Evolutionary conservation across 441 rosid genomes (phyloP).

Genomic region (Pelargonium fulgidum): DNA sequence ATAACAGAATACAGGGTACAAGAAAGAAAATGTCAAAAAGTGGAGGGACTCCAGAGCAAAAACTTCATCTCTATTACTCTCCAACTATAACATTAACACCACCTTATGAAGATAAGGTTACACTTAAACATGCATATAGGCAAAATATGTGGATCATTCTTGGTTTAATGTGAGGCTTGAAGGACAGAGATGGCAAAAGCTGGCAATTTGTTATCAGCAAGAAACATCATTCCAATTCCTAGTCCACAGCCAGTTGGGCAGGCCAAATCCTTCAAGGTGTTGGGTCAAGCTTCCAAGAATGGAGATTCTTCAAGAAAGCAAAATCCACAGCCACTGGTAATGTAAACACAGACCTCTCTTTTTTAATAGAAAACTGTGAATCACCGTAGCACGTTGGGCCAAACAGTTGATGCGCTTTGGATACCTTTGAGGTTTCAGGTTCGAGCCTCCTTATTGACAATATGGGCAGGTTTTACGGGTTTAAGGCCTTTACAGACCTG

Average conservation of each 20-base stretch:
- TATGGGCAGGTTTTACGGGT: too few species aligned
- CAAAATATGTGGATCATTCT: too few species aligned
- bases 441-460: too few species aligned
- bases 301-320: slow-evolving; percentile 21
- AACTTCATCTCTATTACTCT: too few species aligned
- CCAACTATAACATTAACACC: too few species aligned
- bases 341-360: neutral
- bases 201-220: slow-evolving; percentile 15
- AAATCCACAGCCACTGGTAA: slow-evolving; percentile 18
- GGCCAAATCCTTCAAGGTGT: slow-evolving; percentile 13
- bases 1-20: neutral
- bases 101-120: slow-evolving; percentile 8
- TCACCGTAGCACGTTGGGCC: too few species aligned
- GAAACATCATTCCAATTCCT: slow-evolving; percentile 21
- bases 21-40: neutral
- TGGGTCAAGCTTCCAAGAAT: neutral
- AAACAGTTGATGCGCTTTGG: too few species aligned
- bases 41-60: too few species aligned
- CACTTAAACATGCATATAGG: too few species aligned
- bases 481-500: too few species aligned
- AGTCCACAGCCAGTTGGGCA: neutral
- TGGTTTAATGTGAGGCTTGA: neutral
- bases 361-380: too few species aligned
- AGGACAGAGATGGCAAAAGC: slow-evolving; percentile 16
- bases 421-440: too few species aligned